These are phyloP conservation scores for Penicillium sclerotigenum DNA, from an alignment of 2,329 filamentous ascomycete species.

Conservation along the genomic window DNA sequence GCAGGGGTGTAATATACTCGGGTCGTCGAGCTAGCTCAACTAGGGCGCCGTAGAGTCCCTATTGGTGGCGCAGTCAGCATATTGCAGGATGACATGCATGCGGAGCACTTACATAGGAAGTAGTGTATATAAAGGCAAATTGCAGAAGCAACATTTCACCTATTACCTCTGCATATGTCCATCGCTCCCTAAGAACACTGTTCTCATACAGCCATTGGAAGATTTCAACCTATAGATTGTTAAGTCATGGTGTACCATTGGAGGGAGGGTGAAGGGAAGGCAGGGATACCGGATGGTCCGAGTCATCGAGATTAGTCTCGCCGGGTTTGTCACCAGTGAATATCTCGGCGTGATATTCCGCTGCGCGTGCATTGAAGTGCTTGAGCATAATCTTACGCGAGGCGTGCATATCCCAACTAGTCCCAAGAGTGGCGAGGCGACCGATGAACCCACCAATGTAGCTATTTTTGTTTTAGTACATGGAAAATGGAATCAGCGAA, in stretches of 20 bases:
- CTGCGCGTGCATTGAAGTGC: slow-evolving; percentile 21
- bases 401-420: slow-evolving; percentile 22
- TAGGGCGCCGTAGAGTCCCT: slow-evolving; percentile 21
- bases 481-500: neutral
- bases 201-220: slow-evolving; percentile 23
- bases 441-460: slow-evolving; percentile 19
- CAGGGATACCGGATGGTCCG: slow-evolving; percentile 10
- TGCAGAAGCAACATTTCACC: slow-evolving; percentile 23
- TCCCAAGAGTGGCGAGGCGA: slow-evolving; percentile 13
- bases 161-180: slow-evolving; percentile 22
- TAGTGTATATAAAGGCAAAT: slow-evolving; percentile 25
- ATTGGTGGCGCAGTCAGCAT: neutral
- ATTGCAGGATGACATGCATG: neutral
- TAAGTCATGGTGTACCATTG: neutral
- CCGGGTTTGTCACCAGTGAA: neutral
- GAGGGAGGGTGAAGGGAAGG: neutral
- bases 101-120: slow-evolving; percentile 16
- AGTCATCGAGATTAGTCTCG: neutral
- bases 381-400: slow-evolving; percentile 20
- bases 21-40: slow-evolving; percentile 18
- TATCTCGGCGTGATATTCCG: slow-evolving; percentile 19
- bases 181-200: slow-evolving; percentile 16
- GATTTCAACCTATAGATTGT: slow-evolving; percentile 16
- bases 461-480: neutral
- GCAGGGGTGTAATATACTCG: slow-evolving; percentile 19